Conservation (phyloP, 352 stramenopile genomes). For the Pythium monospermum region DNA sequence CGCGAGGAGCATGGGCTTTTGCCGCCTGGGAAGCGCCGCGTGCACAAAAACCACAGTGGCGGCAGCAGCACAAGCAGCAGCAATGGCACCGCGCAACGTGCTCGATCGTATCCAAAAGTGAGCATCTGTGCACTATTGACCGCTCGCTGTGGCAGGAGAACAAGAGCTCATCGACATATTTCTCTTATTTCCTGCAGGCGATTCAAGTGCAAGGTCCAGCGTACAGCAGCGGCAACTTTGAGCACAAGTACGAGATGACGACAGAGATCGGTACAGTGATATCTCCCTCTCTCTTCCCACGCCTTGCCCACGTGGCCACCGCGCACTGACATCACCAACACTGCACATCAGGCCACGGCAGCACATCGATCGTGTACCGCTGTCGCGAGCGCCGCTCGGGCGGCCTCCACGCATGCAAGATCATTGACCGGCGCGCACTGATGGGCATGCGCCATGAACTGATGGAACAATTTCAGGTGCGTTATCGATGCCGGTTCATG, state of each 20-base stretch:
- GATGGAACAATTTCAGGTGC: slow-evolving; percentile 85
- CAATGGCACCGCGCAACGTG: slow-evolving; percentile 19
- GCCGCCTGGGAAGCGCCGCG: slow-evolving; percentile 37
- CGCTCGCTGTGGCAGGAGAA: too few relatives aligned
- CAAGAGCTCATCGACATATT: too few relatives aligned
- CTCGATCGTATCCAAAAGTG: slow-evolving; percentile 28
- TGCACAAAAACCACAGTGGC: slow-evolving; percentile 30
- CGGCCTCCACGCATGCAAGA: slow-evolving; percentile 70
- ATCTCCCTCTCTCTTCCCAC: not conserved
- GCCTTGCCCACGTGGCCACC: not conserved
- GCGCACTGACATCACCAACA: not conserved
- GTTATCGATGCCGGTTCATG: too few relatives aligned
- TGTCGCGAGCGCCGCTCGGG: slow-evolving; percentile 62
- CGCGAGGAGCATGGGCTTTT: slow-evolving; percentile 24
- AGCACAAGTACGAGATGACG: slow-evolving; percentile 81
- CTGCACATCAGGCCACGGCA: slow-evolving; percentile 53
- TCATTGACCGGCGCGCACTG: slow-evolving; percentile 80
- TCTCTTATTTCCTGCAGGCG: slow-evolving; percentile 24
- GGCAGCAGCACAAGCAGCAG: slow-evolving; percentile 33
- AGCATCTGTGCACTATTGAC: not conserved
- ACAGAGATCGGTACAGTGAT: slow-evolving; percentile 69
- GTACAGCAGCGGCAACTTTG: slow-evolving; percentile 67
- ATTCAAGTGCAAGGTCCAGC: slow-evolving; percentile 68
- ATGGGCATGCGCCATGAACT: slow-evolving; percentile 70
- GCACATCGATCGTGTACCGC: slow-evolving; percentile 81